Conservation (phyloP, 345 rosid species). For the Heritiera fomes region DNA sequence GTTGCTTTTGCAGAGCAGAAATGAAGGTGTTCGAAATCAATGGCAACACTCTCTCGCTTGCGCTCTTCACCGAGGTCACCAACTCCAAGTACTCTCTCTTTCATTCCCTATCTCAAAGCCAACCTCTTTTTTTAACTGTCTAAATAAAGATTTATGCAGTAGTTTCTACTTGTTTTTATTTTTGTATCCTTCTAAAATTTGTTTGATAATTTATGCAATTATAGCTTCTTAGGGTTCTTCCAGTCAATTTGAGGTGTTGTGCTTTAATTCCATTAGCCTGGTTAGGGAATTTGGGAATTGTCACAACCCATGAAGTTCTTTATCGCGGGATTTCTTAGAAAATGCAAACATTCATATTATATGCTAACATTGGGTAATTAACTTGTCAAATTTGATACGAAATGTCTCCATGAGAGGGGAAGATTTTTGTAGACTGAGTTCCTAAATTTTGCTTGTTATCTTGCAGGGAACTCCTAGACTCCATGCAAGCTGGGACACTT, state of each 20-base stretch:
- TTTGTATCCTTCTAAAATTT: background rate
- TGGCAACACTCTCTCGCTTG: slow-evolving; percentile 56
- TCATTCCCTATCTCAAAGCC: slow-evolving; percentile 5
- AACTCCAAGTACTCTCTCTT: slow-evolving; percentile 62
- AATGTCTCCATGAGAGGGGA: background rate
- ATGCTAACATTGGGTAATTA: background rate
- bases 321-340: background rate
- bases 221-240: background rate
- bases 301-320: background rate
- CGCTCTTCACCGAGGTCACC: slow-evolving; percentile 71
- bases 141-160: background rate
- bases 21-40: slow-evolving; percentile 63
- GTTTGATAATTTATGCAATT: background rate
- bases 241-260: background rate
- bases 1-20: slow-evolving; percentile 11
- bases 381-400: background rate
- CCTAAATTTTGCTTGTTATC: background rate
- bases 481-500: slow-evolving; percentile 72
- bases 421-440: background rate
- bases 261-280: background rate
- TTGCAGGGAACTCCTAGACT: slow-evolving; percentile 66
- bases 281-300: background rate
- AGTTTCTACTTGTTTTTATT: background rate
- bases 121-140: background rate
- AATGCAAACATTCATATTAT: background rate